Conservation (phyloP, 2,329 filamentous ascomycete genomes). For the Paracamarosporium sp. region DNA sequence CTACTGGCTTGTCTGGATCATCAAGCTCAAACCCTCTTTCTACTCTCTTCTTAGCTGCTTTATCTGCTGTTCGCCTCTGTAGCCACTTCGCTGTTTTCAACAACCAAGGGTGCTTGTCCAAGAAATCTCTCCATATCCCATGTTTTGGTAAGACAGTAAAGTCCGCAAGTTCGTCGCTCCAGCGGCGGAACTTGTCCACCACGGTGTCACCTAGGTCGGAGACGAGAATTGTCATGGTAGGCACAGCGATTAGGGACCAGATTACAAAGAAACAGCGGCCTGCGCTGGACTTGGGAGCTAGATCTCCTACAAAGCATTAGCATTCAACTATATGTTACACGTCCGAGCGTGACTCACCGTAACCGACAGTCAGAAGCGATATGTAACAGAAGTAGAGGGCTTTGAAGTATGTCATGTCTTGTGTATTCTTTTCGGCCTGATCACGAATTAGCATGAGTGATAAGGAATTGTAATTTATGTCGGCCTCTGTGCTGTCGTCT, state of each 20-base stretch:
- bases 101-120: slow-evolving; percentile 57
- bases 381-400: slow-evolving; percentile 87
- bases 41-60: slow-evolving; percentile 48
- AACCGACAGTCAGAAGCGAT: slow-evolving; percentile 83
- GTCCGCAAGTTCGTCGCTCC: slow-evolving; percentile 66
- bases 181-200: slow-evolving; percentile 69
- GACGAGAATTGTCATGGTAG: slow-evolving; percentile 81
- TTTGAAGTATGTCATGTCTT: slow-evolving; percentile 75
- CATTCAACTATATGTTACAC: background rate
- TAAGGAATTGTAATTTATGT: background rate
- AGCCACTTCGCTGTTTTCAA: slow-evolving; percentile 30
- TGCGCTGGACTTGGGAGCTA: slow-evolving; percentile 76
- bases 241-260: slow-evolving; percentile 85
- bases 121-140: slow-evolving; percentile 61
- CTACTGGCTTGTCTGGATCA: slow-evolving; percentile 34
- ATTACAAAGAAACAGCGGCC: slow-evolving; percentile 91
- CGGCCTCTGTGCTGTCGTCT: too few relatives aligned
- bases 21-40: slow-evolving; percentile 55
- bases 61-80: slow-evolving; percentile 44
- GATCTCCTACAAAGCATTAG: slow-evolving; percentile 46
- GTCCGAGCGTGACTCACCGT: slow-evolving; percentile 63
- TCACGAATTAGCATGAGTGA: background rate
- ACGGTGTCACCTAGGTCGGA: slow-evolving; percentile 75
- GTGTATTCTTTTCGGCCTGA: slow-evolving; percentile 58
- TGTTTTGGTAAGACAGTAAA: slow-evolving; percentile 70